Evolutionary conservation across 2,329 filamentous ascomycete species (phyloP).

Genomic region (Elsinoe arachidis): DNA sequence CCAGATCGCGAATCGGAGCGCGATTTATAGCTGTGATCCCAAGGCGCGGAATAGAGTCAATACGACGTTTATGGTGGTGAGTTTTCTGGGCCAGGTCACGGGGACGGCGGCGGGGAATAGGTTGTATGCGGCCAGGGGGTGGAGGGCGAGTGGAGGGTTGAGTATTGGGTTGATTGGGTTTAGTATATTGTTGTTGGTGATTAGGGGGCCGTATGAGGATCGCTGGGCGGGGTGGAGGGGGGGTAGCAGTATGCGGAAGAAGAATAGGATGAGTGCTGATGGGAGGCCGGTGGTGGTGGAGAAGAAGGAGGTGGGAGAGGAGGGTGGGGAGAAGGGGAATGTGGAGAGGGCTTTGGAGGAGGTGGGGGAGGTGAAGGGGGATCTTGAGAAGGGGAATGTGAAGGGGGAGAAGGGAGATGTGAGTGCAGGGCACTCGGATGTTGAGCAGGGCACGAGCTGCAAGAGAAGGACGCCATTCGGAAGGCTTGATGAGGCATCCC

Average conservation of each 20-base stretch:
- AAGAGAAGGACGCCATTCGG: not conserved
- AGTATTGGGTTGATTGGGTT: constrained; percentile 46
- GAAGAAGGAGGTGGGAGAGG: not conserved
- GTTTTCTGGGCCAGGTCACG: constrained; percentile 66
- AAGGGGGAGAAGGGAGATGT: constrained; percentile 1
- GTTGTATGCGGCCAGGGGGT: constrained; percentile 48
- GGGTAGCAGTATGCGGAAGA: constrained; percentile 44
- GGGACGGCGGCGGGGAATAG: constrained; percentile 49
- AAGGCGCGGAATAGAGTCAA: constrained; percentile 68
- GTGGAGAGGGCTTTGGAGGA: constrained; percentile 22
- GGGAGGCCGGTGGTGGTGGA: constrained; percentile 25
- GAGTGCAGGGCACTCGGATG: no score
- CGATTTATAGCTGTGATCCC: constrained; percentile 63
- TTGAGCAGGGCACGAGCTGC: no score
- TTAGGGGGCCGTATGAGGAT: constrained; percentile 47
- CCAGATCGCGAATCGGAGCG: constrained; percentile 63
- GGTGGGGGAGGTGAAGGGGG: constrained; percentile 22
- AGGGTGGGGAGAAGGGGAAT: constrained; percentile 12
- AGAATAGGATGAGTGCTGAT: constrained; percentile 32
- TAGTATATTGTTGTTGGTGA: constrained; percentile 22
- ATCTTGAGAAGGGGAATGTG: constrained; percentile 23
- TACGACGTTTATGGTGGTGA: constrained; percentile 70
- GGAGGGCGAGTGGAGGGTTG: constrained; percentile 48
- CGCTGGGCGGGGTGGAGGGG: constrained; percentile 55
- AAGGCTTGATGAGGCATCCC: constrained; percentile 7